Conservation (phyloP, 2,329 filamentous ascomycete genomes). For the Penicillium sp. region DNA sequence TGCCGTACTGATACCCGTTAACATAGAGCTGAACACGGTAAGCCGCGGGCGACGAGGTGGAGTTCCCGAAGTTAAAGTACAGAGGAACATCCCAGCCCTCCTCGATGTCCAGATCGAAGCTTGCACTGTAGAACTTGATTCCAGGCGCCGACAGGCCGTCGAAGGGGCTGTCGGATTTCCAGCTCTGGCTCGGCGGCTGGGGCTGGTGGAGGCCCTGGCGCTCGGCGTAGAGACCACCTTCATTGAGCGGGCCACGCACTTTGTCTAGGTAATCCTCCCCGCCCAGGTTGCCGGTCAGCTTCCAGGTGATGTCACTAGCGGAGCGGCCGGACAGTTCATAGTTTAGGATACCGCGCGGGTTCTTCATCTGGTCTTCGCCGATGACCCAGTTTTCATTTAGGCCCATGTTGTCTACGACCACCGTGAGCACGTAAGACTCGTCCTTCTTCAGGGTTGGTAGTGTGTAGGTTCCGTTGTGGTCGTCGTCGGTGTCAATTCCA, state of each 20-base stretch:
- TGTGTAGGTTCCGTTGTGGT: slow-evolving; percentile 56
- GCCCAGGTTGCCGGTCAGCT: slow-evolving; percentile 58
- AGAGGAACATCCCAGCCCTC: slow-evolving; percentile 55
- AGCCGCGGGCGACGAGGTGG: slow-evolving; percentile 49
- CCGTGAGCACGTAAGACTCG: slow-evolving; percentile 60
- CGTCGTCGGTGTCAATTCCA: slow-evolving; percentile 51
- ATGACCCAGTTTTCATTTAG: slow-evolving; percentile 64
- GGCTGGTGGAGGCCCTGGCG: slow-evolving; percentile 57
- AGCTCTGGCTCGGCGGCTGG: slow-evolving; percentile 37
- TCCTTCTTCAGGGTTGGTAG: slow-evolving; percentile 54
- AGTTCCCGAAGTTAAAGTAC: slow-evolving; percentile 48
- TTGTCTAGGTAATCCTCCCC: slow-evolving; percentile 55
- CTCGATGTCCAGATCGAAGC: slow-evolving; percentile 51
- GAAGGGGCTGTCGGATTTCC: slow-evolving; percentile 34
- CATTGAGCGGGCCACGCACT: slow-evolving; percentile 55
- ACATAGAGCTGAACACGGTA: slow-evolving; percentile 67
- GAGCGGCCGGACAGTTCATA: slow-evolving; percentile 41
- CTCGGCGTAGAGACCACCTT: slow-evolving; percentile 56
- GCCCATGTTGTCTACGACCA: slow-evolving; percentile 71
- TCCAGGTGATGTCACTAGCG: slow-evolving; percentile 46
- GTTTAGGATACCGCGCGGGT: slow-evolving; percentile 54
- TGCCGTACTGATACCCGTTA: slow-evolving; percentile 73
- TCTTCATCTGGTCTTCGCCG: slow-evolving; percentile 57
- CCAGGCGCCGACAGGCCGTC: slow-evolving; percentile 47
- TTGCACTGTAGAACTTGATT: slow-evolving; percentile 52